Conservation (phyloP, 495 filamentous ascomycete genomes). For the Penicillium egyptiacum region DNA sequence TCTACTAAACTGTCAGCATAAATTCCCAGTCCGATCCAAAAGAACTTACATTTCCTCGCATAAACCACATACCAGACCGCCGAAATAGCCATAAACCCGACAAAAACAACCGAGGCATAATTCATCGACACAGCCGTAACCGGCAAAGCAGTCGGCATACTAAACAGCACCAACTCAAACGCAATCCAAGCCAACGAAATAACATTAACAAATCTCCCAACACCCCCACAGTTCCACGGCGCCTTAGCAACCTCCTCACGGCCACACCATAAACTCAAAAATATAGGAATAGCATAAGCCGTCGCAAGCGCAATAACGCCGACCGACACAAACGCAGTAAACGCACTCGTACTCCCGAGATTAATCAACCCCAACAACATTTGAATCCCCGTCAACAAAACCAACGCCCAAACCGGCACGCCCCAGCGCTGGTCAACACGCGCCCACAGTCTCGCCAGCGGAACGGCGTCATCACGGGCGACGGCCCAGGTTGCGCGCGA, state of each 20-base stretch:
- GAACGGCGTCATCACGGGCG: slow-evolving; percentile 54
- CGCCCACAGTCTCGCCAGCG: slow-evolving; percentile 36
- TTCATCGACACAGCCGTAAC: slow-evolving; percentile 54
- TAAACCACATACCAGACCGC: slow-evolving; percentile 47
- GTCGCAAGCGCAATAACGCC: slow-evolving; percentile 60
- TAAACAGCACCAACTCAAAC: slow-evolving; percentile 60
- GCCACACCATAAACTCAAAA: slow-evolving; percentile 51
- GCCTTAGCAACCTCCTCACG: slow-evolving; percentile 52
- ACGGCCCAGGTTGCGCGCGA: slow-evolving; percentile 62
- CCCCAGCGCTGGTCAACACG: slow-evolving; percentile 29
- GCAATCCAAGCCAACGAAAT: slow-evolving; percentile 59
- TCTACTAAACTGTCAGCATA: slow-evolving; percentile 26
- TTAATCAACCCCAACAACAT: slow-evolving; percentile 61
- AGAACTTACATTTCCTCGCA: slow-evolving; percentile 46
- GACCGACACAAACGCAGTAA: slow-evolving; percentile 64
- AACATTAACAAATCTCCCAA: slow-evolving; percentile 58
- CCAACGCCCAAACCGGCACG: slow-evolving; percentile 40
- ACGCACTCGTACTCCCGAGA: slow-evolving; percentile 58
- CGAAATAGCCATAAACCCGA: slow-evolving; percentile 49
- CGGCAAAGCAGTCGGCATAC: slow-evolving; percentile 52
- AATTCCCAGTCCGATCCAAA: background rate
- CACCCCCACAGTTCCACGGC: slow-evolving; percentile 54
- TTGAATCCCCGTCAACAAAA: slow-evolving; percentile 40
- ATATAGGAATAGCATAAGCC: slow-evolving; percentile 59
- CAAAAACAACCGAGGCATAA: slow-evolving; percentile 64